A percentile compares a stretch with the other conserved stretches of the same genome.
Evolutionary conservation across 352 stramenopile species (phyloP).

Genomic region (Phytophthora podocarpi): DNA sequence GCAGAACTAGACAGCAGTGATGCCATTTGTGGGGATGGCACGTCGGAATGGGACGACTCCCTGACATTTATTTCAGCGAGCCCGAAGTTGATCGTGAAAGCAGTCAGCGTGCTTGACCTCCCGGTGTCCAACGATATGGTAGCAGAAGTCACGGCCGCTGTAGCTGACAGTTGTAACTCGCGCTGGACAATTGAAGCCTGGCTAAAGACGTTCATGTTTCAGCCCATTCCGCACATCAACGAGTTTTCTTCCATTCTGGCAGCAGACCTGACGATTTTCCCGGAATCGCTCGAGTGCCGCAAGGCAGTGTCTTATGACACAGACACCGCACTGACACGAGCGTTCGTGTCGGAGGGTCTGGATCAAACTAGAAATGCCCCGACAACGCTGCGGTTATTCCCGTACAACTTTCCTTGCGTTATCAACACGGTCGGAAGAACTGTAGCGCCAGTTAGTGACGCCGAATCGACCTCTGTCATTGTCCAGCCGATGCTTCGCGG

Average conservation of each 20-base stretch:
- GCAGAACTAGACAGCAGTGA: slow-evolving; percentile 13
- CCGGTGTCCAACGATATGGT: slow-evolving; percentile 34
- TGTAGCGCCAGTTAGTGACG: slow-evolving; percentile 21
- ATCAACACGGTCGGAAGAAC: slow-evolving; percentile 22
- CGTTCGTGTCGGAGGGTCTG: slow-evolving; percentile 35
- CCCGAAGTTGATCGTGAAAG: slow-evolving; percentile 33
- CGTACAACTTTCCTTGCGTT: slow-evolving; percentile 41
- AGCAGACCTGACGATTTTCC: slow-evolving; percentile 40
- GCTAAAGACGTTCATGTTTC: slow-evolving; percentile 43
- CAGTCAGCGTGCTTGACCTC: slow-evolving; percentile 20
- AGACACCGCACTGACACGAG: slow-evolving; percentile 18
- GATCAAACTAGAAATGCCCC: slow-evolving; percentile 41
- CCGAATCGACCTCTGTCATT: slow-evolving; percentile 12
- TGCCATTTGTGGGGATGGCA: slow-evolving; percentile 32
- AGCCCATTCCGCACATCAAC: slow-evolving; percentile 37
- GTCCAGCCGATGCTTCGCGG: slow-evolving; percentile 38
- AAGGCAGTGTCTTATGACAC: slow-evolving; percentile 16
- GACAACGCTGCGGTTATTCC: slow-evolving; percentile 39
- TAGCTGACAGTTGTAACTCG: slow-evolving; percentile 16
- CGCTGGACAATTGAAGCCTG: slow-evolving; percentile 36
- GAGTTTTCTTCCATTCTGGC: slow-evolving; percentile 41
- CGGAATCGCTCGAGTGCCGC: slow-evolving; percentile 32
- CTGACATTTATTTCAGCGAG: slow-evolving; percentile 34
- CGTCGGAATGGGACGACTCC: slow-evolving; percentile 29
- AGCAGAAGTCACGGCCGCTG: slow-evolving; percentile 21